Evolutionary conservation across 1,139 yeast species (phyloP), one percentile per base, ranked within the genome.

Genomic region (Suhomyces maxii): DNA sequence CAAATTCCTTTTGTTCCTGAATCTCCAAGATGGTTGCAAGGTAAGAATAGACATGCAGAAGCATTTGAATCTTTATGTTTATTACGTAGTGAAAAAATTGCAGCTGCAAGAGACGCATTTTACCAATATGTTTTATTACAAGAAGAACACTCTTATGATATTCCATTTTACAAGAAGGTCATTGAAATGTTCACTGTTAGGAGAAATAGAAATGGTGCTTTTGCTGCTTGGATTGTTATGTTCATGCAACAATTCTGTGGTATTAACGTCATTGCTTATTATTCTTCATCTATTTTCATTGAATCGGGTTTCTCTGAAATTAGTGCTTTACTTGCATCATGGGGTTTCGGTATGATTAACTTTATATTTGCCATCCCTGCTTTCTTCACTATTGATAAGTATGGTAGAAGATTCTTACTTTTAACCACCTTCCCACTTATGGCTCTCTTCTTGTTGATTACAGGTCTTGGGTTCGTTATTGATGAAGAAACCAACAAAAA

Each of bases 191-290:
- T 84, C 60, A 76, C 84, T 8, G 74, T 86, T 40, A 80, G 93
- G 64, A 80, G 96, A 72, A 87, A 88, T 66, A 79, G 96, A 68
- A 84, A 89, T 57, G 96, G 93, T 47, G 82, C 89, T 10, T 58
- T 84, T 48, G 96, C 89, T 47, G 82, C 95, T 2, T 86, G 86
- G 79, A 76, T 88, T 51, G 89, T 84, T 51, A 89, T 89, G 83
- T 86, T 88, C 61, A 86, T 86, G 89, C 96, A 89, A 71, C 96
- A 89, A 65, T 86, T 89, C 71, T 89, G 96, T 68, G 96, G 96
- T 59, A 83, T 89, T 61, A 89, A 89, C 59, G 95, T 88, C 44
- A 88, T 89, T 67, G 95, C 96, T 12, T 85, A 85, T 65, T 86
- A 85, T 63, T 83, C 89, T 0, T 82, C 90, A 0, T 76, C 86